Conservation (phyloP, 2,329 filamentous ascomycete genomes). For the Paecilomyces sp. region DNA sequence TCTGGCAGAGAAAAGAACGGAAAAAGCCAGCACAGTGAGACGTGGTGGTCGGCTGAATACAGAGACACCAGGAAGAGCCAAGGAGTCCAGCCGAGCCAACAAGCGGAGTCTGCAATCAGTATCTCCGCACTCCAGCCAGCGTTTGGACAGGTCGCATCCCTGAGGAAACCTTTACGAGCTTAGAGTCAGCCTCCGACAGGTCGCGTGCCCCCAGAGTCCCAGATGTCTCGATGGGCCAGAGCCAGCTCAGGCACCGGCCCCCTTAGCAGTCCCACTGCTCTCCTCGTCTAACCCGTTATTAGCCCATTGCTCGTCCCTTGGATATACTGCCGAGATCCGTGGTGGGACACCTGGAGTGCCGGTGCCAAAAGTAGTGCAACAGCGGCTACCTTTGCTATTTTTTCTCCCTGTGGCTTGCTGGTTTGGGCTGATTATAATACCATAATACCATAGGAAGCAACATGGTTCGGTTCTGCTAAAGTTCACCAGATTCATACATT, state of each 20-base stretch:
- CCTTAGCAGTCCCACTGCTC: not conserved
- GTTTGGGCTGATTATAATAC: not conserved
- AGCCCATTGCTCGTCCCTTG: not conserved
- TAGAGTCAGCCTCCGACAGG: not conserved
- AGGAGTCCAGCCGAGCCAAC: not conserved
- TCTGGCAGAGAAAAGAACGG: not conserved
- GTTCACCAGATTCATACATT: not conserved
- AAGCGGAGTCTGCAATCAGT: not conserved
- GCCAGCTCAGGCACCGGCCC: not conserved
- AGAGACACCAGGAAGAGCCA: not conserved
- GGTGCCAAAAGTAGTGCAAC: not conserved
- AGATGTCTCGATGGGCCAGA: not conserved
- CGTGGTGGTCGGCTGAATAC: not conserved
- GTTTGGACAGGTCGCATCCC: not conserved
- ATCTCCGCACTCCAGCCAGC: not conserved
- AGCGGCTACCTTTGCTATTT: not conserved
- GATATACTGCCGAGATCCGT: not conserved
- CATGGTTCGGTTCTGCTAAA: not conserved
- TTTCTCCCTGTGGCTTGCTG: not conserved
- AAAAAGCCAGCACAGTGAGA: not conserved
- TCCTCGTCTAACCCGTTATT: not conserved
- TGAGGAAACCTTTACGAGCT: not conserved
- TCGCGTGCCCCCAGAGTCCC: not conserved
- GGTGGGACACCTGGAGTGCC: not conserved
- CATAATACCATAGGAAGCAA: too few relatives aligned